A percentile compares a stretch with the other conserved stretches of the same genome.
Conservation (phyloP, 1,139 yeast species). For the Maudiozyma humilis region DNA sequence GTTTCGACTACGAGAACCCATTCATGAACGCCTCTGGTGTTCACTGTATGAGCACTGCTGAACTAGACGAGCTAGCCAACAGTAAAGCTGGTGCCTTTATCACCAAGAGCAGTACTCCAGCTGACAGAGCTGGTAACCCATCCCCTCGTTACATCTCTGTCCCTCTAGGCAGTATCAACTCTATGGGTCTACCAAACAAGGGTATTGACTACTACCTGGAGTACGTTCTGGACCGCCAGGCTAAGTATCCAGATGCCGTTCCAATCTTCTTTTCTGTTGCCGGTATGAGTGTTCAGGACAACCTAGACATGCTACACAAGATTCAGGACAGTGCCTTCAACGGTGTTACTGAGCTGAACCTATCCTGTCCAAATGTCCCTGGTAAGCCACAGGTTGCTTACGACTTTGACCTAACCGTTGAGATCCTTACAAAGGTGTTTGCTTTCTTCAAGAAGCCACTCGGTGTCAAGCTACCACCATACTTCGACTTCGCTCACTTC, state of each 20-base stretch:
- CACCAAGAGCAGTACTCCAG: slow-evolving; percentile 25
- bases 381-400: slow-evolving; percentile 47
- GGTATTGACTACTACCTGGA: slow-evolving; percentile 25
- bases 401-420: slow-evolving; percentile 44
- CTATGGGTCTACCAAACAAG: slow-evolving; percentile 28
- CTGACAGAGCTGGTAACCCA: slow-evolving; percentile 26
- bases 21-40: slow-evolving; percentile 30
- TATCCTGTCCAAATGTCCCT: slow-evolving; percentile 30
- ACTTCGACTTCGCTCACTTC: slow-evolving; percentile 28
- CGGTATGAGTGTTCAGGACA: slow-evolving; percentile 27
- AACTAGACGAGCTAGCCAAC: slow-evolving; percentile 19
- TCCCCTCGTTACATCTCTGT: slow-evolving; percentile 26
- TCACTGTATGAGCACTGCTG: slow-evolving; percentile 24
- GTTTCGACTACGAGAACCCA: slow-evolving; percentile 20
- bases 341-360: slow-evolving; percentile 25
- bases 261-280: slow-evolving; percentile 26
- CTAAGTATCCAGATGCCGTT: slow-evolving; percentile 11
- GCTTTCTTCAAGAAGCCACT: slow-evolving; percentile 24
- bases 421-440: slow-evolving; percentile 40
- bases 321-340: slow-evolving; percentile 22
- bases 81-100: slow-evolving; percentile 26
- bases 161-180: slow-evolving; percentile 27
- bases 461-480: slow-evolving; percentile 28
- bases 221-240: slow-evolving; percentile 20
- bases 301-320: slow-evolving; percentile 16